Evolutionary conservation across 2,329 filamentous ascomycete species (phyloP).

Genomic region (Alternaria solani): DNA sequence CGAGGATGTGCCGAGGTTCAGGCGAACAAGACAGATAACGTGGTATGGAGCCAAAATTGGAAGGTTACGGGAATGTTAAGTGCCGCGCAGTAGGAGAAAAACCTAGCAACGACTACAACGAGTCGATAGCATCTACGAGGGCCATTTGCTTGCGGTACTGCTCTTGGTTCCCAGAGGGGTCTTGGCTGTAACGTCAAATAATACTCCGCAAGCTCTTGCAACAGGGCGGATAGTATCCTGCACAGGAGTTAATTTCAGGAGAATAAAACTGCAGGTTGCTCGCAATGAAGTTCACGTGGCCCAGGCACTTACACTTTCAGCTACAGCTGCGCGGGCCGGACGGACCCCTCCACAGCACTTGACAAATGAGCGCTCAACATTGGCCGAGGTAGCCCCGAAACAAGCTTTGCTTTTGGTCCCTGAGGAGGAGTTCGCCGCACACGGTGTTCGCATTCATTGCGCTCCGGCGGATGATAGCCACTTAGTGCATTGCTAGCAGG

Average conservation of each 20-base stretch:
- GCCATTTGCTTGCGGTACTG: not conserved
- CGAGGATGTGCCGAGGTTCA: conserved; percentile 5
- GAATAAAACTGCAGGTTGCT: conserved; percentile 10
- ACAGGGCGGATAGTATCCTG: not conserved
- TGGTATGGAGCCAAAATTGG: conserved; percentile 4
- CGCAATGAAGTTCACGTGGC: conserved; percentile 12
- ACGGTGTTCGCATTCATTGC: conserved; percentile 5
- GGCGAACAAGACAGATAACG: conserved; percentile 9
- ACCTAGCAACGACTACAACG: not conserved
- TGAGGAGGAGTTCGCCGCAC: conserved; percentile 10
- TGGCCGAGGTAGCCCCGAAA: conserved; percentile 13
- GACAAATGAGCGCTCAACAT: conserved; percentile 13
- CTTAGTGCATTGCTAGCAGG: conserved; percentile 12
- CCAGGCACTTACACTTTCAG: conserved; percentile 18
- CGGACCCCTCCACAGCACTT: conserved; percentile 20
- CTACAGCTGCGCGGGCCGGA: conserved; percentile 30
- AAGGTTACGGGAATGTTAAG: conserved; percentile 11
- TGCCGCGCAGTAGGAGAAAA: not conserved
- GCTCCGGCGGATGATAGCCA: conserved; percentile 11
- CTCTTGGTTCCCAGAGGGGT: not conserved
- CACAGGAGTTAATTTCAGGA: conserved; percentile 9
- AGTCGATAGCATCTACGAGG: not conserved
- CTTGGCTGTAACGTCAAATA: not conserved
- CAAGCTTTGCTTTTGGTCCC: conserved; percentile 8
- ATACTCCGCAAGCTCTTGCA: conserved; percentile 7